These are phyloP conservation scores for Colletotrichum melonis DNA, from an alignment of 2,329 filamentous ascomycete species.

Conservation along the genomic window DNA sequence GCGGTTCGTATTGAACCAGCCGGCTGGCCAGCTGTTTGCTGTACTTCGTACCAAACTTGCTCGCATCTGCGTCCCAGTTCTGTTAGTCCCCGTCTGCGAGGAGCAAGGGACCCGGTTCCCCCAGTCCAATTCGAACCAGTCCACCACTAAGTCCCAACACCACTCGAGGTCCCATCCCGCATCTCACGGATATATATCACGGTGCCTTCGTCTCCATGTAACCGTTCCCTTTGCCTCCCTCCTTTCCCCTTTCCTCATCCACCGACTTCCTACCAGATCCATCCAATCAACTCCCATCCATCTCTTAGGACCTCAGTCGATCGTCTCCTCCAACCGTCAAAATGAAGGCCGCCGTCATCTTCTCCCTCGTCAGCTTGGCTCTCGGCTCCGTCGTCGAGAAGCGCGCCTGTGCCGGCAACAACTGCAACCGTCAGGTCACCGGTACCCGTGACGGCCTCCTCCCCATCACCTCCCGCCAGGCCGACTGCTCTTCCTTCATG, in stretches of 20 bases:
- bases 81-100: slow-evolving; percentile 7
- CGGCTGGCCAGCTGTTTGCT: not conserved
- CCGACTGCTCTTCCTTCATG: slow-evolving; percentile 55
- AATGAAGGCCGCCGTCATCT: slow-evolving; percentile 55
- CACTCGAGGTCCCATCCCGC: not conserved
- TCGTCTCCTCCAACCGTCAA: slow-evolving; percentile 41
- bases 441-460: slow-evolving; percentile 52
- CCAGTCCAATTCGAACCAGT: not conserved
- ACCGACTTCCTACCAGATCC: slow-evolving; percentile 39
- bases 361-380: slow-evolving; percentile 51
- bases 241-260: slow-evolving; percentile 32
- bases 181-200: slow-evolving; percentile 35
- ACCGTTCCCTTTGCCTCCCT: not conserved
- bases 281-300: slow-evolving; percentile 30
- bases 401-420: slow-evolving; percentile 54
- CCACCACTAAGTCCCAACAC: not conserved
- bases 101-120: slow-evolving; percentile 8
- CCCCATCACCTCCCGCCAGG: slow-evolving; percentile 48
- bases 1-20: slow-evolving; percentile 25
- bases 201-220: slow-evolving; percentile 32
- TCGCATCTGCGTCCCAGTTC: slow-evolving; percentile 1
- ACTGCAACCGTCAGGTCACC: slow-evolving; percentile 59
- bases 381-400: slow-evolving; percentile 48
- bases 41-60: slow-evolving; percentile 1
- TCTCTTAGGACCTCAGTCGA: slow-evolving; percentile 37